phyloP scores from a whole-genome alignment of 73 alveolate genomes.

The Tetrahymena malaccensis region DNA sequence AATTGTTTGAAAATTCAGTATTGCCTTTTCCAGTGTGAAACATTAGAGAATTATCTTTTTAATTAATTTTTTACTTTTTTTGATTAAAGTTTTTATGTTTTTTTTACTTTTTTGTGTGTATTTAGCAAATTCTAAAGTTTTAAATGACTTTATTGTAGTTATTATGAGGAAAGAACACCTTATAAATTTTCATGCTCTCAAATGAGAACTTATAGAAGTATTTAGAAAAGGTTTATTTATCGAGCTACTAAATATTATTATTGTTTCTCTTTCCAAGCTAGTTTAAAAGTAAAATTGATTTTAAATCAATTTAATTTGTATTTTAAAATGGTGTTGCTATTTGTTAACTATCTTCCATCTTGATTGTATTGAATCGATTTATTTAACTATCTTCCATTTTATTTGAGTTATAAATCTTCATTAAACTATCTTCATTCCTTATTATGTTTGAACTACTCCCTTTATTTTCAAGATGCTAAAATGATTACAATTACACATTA shows the following conservation, averaged over 20 bases:
- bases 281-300: neutral
- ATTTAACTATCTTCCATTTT: neutral
- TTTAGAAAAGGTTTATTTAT: neutral
- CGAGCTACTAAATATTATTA: neutral
- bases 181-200: neutral
- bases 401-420: no score
- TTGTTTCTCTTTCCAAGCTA: neutral
- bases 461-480: neutral
- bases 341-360: neutral
- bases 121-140: neutral
- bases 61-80: neutral
- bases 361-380: no score
- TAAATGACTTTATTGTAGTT: neutral
- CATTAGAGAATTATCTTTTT: neutral
- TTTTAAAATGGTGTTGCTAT: neutral
- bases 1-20: neutral
- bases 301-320: neutral
- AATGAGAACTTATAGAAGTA: neutral
- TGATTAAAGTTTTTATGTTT: neutral
- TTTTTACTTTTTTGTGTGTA: neutral
- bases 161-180: neutral
- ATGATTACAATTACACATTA: neutral
- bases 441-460: neutral
- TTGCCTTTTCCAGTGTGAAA: neutral
- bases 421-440: neutral